Conservation (phyloP, 495 filamentous ascomycete genomes). For the Lasiosphaeria hispida region DNA sequence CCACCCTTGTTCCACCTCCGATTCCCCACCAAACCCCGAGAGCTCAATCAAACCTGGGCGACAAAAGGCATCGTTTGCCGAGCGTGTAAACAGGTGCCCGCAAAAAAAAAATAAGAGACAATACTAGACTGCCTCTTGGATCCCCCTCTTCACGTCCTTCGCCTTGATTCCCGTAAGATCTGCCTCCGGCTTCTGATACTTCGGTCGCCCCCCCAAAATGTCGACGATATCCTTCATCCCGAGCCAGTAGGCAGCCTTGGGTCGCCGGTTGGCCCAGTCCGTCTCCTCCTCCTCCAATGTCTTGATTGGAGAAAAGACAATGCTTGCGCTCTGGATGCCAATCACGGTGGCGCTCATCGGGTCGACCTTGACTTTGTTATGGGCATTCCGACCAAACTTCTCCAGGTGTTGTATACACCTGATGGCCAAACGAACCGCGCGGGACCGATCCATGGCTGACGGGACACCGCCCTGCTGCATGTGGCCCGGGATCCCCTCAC, state of each 20-base stretch:
- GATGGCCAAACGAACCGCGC: slow-evolving; percentile 87
- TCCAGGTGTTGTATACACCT: slow-evolving; percentile 90
- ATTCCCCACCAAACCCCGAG: no score
- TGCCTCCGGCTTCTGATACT: slow-evolving; percentile 41
- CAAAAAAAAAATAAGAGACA: no score
- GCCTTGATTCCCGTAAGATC: slow-evolving; percentile 47
- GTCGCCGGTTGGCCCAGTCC: slow-evolving; percentile 86
- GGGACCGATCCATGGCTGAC: slow-evolving; percentile 91
- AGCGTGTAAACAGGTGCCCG: no score
- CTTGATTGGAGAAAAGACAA: slow-evolving; percentile 78
- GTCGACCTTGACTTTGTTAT: slow-evolving; percentile 67
- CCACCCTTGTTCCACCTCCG: no score
- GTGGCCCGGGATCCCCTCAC: slow-evolving; percentile 90
- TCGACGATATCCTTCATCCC: slow-evolving; percentile 78
- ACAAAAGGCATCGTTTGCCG: background rate
- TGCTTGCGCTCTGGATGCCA: slow-evolving; percentile 84
- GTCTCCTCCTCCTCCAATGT: slow-evolving; percentile 79
- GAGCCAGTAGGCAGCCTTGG: slow-evolving; percentile 84
- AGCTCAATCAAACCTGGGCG: background rate
- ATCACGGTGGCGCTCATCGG: slow-evolving; percentile 75
- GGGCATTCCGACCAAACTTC: slow-evolving; percentile 62
- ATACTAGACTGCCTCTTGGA: slow-evolving; percentile 19
- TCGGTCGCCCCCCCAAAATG: slow-evolving; percentile 71
- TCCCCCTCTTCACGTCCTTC: slow-evolving; percentile 55
- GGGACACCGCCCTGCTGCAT: slow-evolving; percentile 96